phyloP scores from a whole-genome alignment of 768 basidiomycete species.

The Hericium coralloides region DNA sequence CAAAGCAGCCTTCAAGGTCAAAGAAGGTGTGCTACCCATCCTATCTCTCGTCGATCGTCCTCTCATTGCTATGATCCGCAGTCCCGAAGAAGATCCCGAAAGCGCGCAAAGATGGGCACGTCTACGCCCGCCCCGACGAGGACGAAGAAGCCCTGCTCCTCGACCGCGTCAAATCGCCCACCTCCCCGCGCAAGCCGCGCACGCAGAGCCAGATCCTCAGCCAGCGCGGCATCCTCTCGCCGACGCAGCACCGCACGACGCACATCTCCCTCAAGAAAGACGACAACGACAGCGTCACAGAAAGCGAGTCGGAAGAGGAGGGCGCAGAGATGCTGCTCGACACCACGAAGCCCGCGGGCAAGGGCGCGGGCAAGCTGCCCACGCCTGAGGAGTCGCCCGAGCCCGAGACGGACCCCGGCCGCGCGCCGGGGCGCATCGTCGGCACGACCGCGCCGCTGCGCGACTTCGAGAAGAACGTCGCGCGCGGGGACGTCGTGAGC shows the following conservation, averaged over 20 bases:
- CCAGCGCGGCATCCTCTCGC: background rate
- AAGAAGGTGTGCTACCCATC: conserved; percentile 44
- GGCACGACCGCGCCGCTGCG: conserved; percentile 62
- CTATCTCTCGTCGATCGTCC: background rate
- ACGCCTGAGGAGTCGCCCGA: conserved; percentile 19
- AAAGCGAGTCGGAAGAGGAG: conserved; percentile 36
- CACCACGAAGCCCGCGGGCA: conserved; percentile 10
- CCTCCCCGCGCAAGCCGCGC: conserved; percentile 2
- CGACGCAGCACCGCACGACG: conserved; percentile 7
- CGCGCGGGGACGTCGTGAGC: conserved; percentile 67
- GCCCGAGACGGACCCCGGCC: conserved; percentile 37
- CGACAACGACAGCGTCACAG: conserved; percentile 43
- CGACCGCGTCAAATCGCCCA: background rate
- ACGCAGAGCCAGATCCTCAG: conserved; percentile 1
- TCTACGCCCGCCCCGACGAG: conserved; percentile 49
- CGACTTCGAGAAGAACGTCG: conserved; percentile 69
- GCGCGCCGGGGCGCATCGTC: conserved; percentile 65
- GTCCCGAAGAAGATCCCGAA: conserved; percentile 55
- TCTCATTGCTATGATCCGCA: conserved; percentile 17
- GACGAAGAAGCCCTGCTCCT: conserved; percentile 13
- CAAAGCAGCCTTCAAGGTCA: conserved; percentile 63
- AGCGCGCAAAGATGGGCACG: conserved; percentile 54
- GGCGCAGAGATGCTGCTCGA: conserved; percentile 20
- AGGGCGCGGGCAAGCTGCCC: conserved; percentile 11
- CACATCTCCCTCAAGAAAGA: conserved; percentile 17